phyloP scores from a whole-genome alignment of 2,329 filamentous ascomycete species.

The Hymenoscyphus scutula region DNA sequence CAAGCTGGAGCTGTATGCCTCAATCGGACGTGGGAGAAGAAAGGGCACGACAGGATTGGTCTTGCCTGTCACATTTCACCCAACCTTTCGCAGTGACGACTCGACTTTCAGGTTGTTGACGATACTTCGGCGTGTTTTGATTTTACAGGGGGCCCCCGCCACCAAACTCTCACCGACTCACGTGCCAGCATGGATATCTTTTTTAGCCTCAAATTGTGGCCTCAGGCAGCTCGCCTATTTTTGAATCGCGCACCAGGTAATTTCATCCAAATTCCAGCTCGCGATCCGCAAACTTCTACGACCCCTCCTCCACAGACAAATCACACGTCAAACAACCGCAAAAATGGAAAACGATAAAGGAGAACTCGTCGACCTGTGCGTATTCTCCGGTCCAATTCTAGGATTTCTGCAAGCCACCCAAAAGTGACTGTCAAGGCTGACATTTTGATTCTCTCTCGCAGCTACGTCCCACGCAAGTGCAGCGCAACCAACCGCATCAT shows the following conservation, averaged over 20 bases:
- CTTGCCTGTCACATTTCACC: constrained; percentile 10
- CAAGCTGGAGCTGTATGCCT: constrained; percentile 25
- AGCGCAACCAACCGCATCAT: constrained; percentile 99
- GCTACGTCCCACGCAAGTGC: constrained; percentile 99
- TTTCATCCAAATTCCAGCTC: background rate
- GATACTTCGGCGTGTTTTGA: background rate
- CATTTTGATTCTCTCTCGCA: constrained; percentile 40
- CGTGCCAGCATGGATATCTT: background rate
- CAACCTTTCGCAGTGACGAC: constrained; percentile 1
- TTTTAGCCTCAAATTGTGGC: background rate
- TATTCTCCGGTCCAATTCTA: constrained; percentile 26
- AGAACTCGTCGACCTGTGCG: constrained; percentile 98
- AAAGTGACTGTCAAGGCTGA: constrained; percentile 18
- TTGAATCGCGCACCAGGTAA: constrained; percentile 10
- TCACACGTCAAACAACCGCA: constrained; percentile 40
- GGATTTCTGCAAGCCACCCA: background rate
- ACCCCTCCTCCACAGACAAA: constrained; percentile 15
- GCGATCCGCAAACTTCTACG: constrained; percentile 12
- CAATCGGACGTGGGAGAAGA: constrained; percentile 22
- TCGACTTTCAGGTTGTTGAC: constrained; percentile 6
- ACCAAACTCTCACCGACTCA: constrained; percentile 7
- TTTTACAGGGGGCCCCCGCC: constrained; percentile 1
- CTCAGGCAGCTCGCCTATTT: constrained; percentile 6
- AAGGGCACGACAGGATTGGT: constrained; percentile 29
- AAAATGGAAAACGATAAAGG: constrained; percentile 99